phyloP scores from a whole-genome alignment of 176 grass and related monocot genomes.

The Pontederia paniculata region DNA sequence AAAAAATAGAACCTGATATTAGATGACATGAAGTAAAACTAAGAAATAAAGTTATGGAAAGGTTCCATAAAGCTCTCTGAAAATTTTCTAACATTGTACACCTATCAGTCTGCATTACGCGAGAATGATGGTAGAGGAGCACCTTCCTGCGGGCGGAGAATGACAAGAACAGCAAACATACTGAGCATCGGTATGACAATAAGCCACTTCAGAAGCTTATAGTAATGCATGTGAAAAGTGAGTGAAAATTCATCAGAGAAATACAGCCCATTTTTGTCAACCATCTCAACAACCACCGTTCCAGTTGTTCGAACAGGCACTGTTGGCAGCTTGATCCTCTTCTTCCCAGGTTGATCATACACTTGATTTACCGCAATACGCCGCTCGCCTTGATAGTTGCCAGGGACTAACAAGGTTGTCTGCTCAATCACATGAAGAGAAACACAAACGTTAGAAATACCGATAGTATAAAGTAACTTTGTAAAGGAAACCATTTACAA shows the following conservation, averaged over 20 bases:
- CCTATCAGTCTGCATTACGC: slow-evolving; percentile 57
- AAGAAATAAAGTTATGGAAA: no score
- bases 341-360: slow-evolving; percentile 63
- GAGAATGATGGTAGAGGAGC: slow-evolving; percentile 85
- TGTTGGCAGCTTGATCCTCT: slow-evolving; percentile 77
- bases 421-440: slow-evolving; percentile 27
- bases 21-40: no score
- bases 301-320: slow-evolving; percentile 87
- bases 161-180: slow-evolving; percentile 81
- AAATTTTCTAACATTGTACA: no score
- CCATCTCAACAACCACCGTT: slow-evolving; percentile 73
- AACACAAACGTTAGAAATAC: neutral
- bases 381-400: slow-evolving; percentile 92
- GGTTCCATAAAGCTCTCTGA: no score
- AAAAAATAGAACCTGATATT: no score
- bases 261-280: slow-evolving; percentile 79
- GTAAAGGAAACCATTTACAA: neutral
- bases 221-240: slow-evolving; percentile 93
- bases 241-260: slow-evolving; percentile 93
- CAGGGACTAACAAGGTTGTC: slow-evolving; percentile 84
- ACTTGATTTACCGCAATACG: slow-evolving; percentile 43
- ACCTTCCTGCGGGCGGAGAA: slow-evolving; percentile 74
- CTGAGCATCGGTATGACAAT: slow-evolving; percentile 84
- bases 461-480: neutral
- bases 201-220: slow-evolving; percentile 94